These are phyloP conservation scores for Syncephalastrum sp. DNA, from an alignment of 371 early-diverging fungal species.

Conservation along the genomic window DNA sequence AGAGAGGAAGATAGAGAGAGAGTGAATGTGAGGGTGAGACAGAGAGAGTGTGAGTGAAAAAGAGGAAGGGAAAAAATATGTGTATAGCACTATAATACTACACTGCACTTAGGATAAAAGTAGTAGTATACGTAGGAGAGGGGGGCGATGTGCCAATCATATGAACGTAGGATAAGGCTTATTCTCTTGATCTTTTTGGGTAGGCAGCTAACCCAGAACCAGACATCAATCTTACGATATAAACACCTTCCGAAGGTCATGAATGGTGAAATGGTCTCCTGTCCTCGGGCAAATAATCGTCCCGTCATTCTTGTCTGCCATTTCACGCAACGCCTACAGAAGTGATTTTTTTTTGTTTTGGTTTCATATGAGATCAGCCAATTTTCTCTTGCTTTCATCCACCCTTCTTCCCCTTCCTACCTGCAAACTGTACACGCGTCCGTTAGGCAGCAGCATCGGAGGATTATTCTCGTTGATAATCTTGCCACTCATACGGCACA, in stretches of 20 bases:
- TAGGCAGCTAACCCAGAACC: not conserved
- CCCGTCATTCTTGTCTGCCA: conserved; percentile 76
- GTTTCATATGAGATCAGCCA: not conserved
- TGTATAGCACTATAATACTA: not conserved
- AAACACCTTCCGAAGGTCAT: conserved; percentile 83
- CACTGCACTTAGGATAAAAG: no score
- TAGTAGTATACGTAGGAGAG: not conserved
- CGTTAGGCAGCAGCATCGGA: conserved; percentile 94
- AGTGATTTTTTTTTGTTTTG: not conserved
- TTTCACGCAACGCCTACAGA: conserved; percentile 73
- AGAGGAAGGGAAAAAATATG: not conserved
- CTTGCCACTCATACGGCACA: conserved; percentile 85
- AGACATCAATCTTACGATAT: conserved; percentile 55
- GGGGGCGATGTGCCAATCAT: not conserved
- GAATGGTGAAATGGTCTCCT: conserved; percentile 56
- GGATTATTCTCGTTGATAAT: conserved; percentile 95
- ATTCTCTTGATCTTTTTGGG: conserved; percentile 2
- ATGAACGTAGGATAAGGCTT: not conserved
- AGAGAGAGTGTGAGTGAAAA: no score
- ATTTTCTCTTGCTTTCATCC: not conserved
- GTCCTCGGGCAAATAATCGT: conserved; percentile 83
- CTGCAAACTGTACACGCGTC: conserved; percentile 85
- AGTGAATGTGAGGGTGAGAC: no score
- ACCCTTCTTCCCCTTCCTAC: conserved; percentile 38
- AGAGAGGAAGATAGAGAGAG: no score